A percentile compares a stretch with the other conserved stretches of the same genome.
Conservation (phyloP, 2,329 filamentous ascomycete genomes). For the Tolypocladium ovalisporum region DNA sequence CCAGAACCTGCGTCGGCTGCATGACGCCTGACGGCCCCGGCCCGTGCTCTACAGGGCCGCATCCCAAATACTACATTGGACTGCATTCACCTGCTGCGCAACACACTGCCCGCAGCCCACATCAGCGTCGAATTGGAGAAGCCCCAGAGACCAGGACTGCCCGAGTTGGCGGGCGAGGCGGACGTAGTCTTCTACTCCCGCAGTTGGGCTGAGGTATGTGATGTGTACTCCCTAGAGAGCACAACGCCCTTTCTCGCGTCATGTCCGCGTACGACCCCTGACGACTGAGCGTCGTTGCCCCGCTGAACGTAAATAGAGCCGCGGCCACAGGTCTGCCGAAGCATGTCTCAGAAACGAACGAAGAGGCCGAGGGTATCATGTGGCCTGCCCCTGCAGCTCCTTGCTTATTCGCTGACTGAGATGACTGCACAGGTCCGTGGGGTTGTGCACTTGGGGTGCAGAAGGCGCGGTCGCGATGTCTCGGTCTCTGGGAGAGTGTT, state of each 20-base stretch:
- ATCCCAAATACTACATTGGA: constrained; percentile 47
- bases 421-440: constrained; percentile 25
- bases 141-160: constrained; percentile 48
- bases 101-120: constrained; percentile 27
- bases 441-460: constrained; percentile 50
- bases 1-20: neutral
- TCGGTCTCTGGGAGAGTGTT: constrained; percentile 14
- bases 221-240: neutral
- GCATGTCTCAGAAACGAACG: constrained; percentile 38
- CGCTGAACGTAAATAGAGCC: constrained; percentile 12
- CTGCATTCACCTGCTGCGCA: constrained; percentile 47
- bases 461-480: constrained; percentile 29
- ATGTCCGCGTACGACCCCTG: neutral
- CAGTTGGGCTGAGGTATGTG: constrained; percentile 55
- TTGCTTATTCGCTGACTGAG: constrained; percentile 9
- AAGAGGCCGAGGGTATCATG: constrained; percentile 32
- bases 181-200: constrained; percentile 67
- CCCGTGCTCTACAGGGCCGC: constrained; percentile 38
- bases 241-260: neutral
- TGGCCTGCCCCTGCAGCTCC: constrained; percentile 1
- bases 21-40: neutral
- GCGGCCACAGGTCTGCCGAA: constrained; percentile 33
- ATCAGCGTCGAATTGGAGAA: constrained; percentile 68
- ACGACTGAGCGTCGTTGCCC: neutral
- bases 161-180: constrained; percentile 47